Conservation (phyloP, 1,284 basidiomycete genomes). For the Melanopsichium pennsylvanicum region DNA sequence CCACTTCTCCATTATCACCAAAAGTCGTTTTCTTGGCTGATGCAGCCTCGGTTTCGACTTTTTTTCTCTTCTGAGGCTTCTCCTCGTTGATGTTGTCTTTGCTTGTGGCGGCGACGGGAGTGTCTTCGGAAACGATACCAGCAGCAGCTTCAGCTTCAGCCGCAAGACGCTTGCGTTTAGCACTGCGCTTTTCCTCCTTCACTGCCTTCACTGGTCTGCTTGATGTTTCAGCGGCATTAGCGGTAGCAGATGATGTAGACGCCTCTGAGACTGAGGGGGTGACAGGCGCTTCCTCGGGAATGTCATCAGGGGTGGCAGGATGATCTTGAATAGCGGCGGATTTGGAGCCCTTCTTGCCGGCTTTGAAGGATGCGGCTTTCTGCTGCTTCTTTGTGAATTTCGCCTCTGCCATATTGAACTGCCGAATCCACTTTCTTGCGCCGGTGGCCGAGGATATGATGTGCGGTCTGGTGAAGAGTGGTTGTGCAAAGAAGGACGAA, state of each 20-base stretch:
- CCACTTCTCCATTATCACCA: slow-evolving; percentile 38
- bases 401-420: slow-evolving; percentile 19
- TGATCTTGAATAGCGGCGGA: slow-evolving; percentile 20
- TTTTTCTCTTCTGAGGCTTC: slow-evolving; percentile 18
- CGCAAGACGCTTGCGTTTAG: slow-evolving; percentile 46
- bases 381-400: slow-evolving; percentile 59
- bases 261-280: no score
- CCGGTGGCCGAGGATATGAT: no score
- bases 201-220: slow-evolving; percentile 12
- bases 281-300: slow-evolving; percentile 11
- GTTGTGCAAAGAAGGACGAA: background rate
- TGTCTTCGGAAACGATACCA: slow-evolving; percentile 1
- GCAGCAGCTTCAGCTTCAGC: slow-evolving; percentile 34
- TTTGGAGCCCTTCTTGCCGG: slow-evolving; percentile 41
- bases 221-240: background rate
- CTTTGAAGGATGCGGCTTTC: slow-evolving; percentile 53
- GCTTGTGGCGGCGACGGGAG: background rate
- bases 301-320: slow-evolving; percentile 27
- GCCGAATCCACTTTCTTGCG: no score
- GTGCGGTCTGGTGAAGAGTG: background rate
- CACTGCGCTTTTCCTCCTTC: slow-evolving; percentile 34
- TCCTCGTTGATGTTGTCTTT: slow-evolving; percentile 2
- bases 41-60: slow-evolving; percentile 4
- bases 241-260: background rate
- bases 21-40: slow-evolving; percentile 41